Conservation (phyloP, 176 grass and related monocot genomes). For the Secale cereale region DNA sequence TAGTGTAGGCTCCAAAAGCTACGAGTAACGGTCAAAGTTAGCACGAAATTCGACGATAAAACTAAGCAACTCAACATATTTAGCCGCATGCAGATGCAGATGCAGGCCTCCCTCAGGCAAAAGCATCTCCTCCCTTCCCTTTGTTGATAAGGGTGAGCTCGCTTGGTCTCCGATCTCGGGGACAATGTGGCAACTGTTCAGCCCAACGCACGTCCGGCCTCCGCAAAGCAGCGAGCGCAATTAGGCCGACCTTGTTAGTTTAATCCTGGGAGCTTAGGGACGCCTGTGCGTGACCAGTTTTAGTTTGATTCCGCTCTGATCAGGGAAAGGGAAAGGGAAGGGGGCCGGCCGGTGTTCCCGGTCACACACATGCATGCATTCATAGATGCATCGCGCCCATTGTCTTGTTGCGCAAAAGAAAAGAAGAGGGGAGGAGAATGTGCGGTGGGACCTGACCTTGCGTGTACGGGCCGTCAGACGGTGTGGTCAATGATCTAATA, state of each 20-base stretch:
- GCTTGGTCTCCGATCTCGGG: conserved; percentile 53
- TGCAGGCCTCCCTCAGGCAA: background rate
- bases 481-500: conserved; percentile 36
- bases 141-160: conserved; percentile 23
- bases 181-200: conserved; percentile 23
- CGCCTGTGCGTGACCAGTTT: background rate
- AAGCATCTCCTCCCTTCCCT: background rate
- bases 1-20: background rate
- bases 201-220: background rate
- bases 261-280: background rate
- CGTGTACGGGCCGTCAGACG: conserved; percentile 17
- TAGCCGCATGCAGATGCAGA: background rate
- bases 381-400: background rate
- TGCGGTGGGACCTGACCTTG: background rate
- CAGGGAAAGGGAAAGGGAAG: background rate
- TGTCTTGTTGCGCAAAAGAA: conserved; percentile 12
- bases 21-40: conserved; percentile 36
- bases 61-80: background rate
- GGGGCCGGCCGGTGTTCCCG: background rate
- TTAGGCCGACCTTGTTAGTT: conserved; percentile 32
- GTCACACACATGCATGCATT: conserved; percentile 3
- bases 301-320: background rate
- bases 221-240: background rate
- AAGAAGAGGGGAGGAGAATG: background rate
- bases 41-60: background rate